Evolutionary conservation across 2,329 filamentous ascomycete genomes (phyloP).

Genomic region (Thelonectria rubi): DNA sequence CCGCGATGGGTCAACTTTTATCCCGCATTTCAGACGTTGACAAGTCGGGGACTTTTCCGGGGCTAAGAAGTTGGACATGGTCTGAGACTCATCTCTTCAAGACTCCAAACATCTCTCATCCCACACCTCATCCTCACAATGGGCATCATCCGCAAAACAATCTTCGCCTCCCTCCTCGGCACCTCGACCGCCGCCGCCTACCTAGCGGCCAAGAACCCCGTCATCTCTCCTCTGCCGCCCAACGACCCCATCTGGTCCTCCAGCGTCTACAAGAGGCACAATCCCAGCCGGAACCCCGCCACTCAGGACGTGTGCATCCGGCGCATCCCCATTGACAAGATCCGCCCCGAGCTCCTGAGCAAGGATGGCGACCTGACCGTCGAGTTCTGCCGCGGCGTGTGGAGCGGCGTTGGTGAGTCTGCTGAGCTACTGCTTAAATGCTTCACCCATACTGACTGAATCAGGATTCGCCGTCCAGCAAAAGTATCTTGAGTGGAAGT

Average conservation of each 20-base stretch:
- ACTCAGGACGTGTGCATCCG: slow-evolving; percentile 72
- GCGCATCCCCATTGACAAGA: slow-evolving; percentile 68
- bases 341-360: slow-evolving; percentile 71
- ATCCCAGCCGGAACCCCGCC: slow-evolving; percentile 69
- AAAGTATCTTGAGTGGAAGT: slow-evolving; percentile 66
- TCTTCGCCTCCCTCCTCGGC: slow-evolving; percentile 57
- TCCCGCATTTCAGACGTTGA: slow-evolving; percentile 16
- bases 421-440: neutral
- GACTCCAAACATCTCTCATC: neutral
- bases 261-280: slow-evolving; percentile 65
- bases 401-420: slow-evolving; percentile 69
- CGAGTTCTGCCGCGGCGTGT: slow-evolving; percentile 73
- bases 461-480: slow-evolving; percentile 68
- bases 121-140: slow-evolving; percentile 47
- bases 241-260: slow-evolving; percentile 70
- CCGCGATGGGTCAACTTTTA: slow-evolving; percentile 18
- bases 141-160: slow-evolving; percentile 61
- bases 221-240: slow-evolving; percentile 65
- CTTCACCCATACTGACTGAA: neutral
- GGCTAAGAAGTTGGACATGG: neutral
- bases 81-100: neutral
- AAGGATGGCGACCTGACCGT: slow-evolving; percentile 66
- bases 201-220: slow-evolving; percentile 60
- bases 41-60: slow-evolving; percentile 20
- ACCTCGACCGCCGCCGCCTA: slow-evolving; percentile 60